Conservation (phyloP, 306 rosid genomes). For the Corylus avellana region DNA sequence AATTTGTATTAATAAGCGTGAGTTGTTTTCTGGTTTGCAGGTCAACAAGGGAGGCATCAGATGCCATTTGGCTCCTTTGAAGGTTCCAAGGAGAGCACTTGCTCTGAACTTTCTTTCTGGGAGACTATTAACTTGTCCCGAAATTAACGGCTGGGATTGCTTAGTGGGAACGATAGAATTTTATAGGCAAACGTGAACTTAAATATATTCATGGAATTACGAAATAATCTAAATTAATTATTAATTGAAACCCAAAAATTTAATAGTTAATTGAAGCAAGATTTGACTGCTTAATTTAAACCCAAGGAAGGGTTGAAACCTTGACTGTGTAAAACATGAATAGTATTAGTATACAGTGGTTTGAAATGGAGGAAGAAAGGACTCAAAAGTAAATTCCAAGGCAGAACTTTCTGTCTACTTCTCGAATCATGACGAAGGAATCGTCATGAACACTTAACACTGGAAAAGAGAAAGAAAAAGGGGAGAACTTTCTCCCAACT, state of each 20-base stretch:
- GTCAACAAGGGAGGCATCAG: conserved; percentile 21
- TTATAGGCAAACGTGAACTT: too few relatives aligned
- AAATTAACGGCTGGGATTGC: not conserved
- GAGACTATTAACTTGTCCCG: not conserved
- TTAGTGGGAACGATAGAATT: not conserved
- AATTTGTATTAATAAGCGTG: not conserved
- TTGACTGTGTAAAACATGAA: too few relatives aligned
- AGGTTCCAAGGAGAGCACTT: not conserved
- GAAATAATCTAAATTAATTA: not conserved
- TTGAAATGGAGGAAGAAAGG: not conserved
- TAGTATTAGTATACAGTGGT: not conserved
- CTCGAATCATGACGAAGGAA: not conserved
- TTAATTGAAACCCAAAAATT: not conserved
- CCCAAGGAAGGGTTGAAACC: not conserved
- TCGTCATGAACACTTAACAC: not conserved
- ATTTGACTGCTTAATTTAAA: too few relatives aligned
- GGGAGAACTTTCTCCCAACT: not conserved
- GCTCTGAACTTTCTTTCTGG: conserved; percentile 22
- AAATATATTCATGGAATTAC: not conserved
- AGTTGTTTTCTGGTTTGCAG: conserved; percentile 34
- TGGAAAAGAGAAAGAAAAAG: not conserved
- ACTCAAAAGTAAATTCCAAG: not conserved
- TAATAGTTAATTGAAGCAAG: not conserved
- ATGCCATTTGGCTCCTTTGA: conserved; percentile 19
- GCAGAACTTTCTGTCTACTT: not conserved